Evolutionary conservation across 2,329 filamentous ascomycete genomes (phyloP), one percentile per base, ranked within the genome.

Genomic region (Calycina herbarum): DNA sequence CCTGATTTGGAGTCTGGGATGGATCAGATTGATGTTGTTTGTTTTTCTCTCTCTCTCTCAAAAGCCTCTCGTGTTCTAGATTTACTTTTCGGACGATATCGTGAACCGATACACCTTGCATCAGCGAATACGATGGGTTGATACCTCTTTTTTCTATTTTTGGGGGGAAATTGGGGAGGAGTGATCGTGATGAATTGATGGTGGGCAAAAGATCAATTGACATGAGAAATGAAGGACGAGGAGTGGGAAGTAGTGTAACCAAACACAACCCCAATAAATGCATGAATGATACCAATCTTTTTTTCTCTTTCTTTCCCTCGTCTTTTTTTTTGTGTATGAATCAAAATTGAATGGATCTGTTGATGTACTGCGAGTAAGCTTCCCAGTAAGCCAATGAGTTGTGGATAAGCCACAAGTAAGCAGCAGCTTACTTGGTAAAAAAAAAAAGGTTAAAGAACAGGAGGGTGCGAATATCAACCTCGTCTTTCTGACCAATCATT

Each of bases 11-110:
- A 72, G 69, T 73, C 38, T 69, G 57, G 70, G 65, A 61, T 59
- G 29, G 54, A 68, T 67, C 65, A 66, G 57, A 68, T 57, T 66
- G 68, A 40, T 40, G 38, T 40, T 40, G 38, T 40, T 71, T 72
- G 68, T 70, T 71, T 35, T 64, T 68, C 15, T 62, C 66, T 72
- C 67, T 70, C 63, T 72, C 65, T 70, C 35, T 67, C 70, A 70
- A 74, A 75, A 72, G 64, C 69, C 68, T 64, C 67, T 71, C 71
- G 64, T 68, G 65, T 66, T 69, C 69, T 75, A 74, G 73, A 73
- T 70, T 73, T 64, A 65, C 54, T 71, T 72, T 67, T 71, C 61
- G 62, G 57, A 65, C 68, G 63, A 68, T 64, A 67, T 73, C 68
- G 70, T 67, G 62, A 70, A 67, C 27, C 66, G 66, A 73, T 69